phyloP scores from a whole-genome alignment of 2,329 filamentous ascomycete species.

The Pseudogymnoascus sp. region DNA sequence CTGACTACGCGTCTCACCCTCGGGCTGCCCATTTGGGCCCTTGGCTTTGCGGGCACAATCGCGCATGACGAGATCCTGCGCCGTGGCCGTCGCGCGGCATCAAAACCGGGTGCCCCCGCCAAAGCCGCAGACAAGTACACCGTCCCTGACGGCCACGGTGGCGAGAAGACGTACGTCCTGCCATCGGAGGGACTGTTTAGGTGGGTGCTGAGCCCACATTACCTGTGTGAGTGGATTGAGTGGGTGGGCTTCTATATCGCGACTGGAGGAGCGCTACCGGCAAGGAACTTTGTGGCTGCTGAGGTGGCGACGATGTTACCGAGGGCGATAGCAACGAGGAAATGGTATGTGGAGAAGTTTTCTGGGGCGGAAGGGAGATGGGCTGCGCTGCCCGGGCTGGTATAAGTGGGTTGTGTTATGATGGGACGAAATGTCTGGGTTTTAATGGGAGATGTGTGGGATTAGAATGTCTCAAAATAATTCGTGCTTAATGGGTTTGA shows the following conservation, averaged over 20 bases:
- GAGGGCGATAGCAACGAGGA: conserved; percentile 67
- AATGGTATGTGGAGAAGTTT: conserved; percentile 85
- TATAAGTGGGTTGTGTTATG: conserved; percentile 12
- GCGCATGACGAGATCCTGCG: conserved; percentile 85
- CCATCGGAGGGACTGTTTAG: conserved; percentile 76
- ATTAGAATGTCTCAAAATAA: background rate
- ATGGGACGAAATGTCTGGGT: background rate
- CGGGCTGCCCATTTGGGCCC: conserved; percentile 67
- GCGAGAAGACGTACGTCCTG: conserved; percentile 79
- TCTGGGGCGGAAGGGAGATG: conserved; percentile 68
- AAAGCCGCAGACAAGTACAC: conserved; percentile 40
- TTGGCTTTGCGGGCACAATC: conserved; percentile 72
- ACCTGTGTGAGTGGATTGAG: conserved; percentile 94
- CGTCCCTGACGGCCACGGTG: conserved; percentile 32
- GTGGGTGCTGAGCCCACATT: conserved; percentile 82
- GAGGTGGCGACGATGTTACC: conserved; percentile 87
- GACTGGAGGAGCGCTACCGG: conserved; percentile 58
- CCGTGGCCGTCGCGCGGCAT: conserved; percentile 68
- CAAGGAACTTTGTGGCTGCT: conserved; percentile 74
- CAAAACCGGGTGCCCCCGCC: conserved; percentile 26
- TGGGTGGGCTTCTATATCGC: conserved; percentile 85
- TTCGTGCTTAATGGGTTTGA: background rate
- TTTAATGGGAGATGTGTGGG: background rate
- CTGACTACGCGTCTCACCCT: conserved; percentile 43
- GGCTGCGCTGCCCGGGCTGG: conserved; percentile 54